Base-by-base conservation (phyloP, 2,329 filamentous ascomycete genomes). In the Claviceps sp. region DNA sequence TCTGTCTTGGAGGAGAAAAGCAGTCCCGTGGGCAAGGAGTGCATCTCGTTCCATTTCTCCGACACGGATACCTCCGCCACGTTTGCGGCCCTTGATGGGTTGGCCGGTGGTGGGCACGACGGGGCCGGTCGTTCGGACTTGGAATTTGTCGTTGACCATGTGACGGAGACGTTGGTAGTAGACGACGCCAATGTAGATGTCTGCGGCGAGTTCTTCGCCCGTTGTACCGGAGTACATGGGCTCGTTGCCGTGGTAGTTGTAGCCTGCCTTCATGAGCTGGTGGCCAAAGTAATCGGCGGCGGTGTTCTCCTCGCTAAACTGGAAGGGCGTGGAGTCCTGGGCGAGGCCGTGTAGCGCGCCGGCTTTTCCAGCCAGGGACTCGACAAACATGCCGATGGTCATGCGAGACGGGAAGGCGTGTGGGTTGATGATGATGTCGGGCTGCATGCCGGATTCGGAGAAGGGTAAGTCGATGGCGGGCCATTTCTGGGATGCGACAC, bases 141-240 rank as follows among this genome's bases (percentile, higher is more conserved):
- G 93, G 76, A 87, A 98, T 71, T 98, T 98, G 71, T 98, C 93
- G 78, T 96, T 97, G 52, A 98, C 93, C 93, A 98, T 98, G 83
- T 98, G 93, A 67, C 93, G 79, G 55, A 98, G 78, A 68, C 93
- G 84, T 71, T 98, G 93, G 76, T 98, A 98, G 76, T 97, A 97
- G 55, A 98, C 93, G 11, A 96, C 84, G 47, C 93, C 93, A 54
- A 97, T 81, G 72, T 95, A 98, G 63, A 98, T 97, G 65, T 98
- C 93, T 6, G 89, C 91, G 20, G 84, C 83, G 42, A 98, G 83
- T 68, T 97, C 91, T 66, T 95, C 83, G 56, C 93, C 93, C 0
- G 93, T 98, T 66, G 97, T 91, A 43, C 93, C 93, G 44, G 86
- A 93, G 75, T 98, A 98, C 84, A 98, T 94, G 44, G 93, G 91